phyloP scores from a whole-genome alignment of 2,329 filamentous ascomycete species.

The Esteya vermicola region DNA sequence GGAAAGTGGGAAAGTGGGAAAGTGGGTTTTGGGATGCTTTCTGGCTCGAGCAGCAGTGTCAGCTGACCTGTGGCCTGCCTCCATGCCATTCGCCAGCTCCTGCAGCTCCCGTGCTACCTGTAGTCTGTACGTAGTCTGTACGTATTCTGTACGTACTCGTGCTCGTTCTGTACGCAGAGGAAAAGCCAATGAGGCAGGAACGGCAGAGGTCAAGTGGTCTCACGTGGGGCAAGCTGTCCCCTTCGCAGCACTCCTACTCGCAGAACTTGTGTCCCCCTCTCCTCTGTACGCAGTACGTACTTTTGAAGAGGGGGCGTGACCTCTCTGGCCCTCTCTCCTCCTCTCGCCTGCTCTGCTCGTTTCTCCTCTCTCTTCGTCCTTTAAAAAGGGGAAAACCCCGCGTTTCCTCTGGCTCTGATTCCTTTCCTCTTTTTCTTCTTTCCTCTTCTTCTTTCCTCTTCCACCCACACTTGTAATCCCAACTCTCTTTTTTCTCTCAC shows the following conservation, averaged over 20 bases:
- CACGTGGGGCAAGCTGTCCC: slow-evolving; percentile 3
- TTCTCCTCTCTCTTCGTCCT: background rate
- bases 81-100: too few relatives aligned
- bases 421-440: slow-evolving; percentile 4
- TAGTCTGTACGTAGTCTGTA: too few relatives aligned
- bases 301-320: background rate
- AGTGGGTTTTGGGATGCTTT: too few relatives aligned
- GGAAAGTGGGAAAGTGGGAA: too few relatives aligned
- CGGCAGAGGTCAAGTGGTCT: slow-evolving; percentile 1
- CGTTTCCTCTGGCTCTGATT: too few relatives aligned
- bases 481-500: slow-evolving; percentile 2
- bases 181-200: background rate
- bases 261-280: background rate
- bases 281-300: background rate
- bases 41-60: too few relatives aligned
- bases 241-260: too few relatives aligned
- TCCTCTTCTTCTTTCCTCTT: slow-evolving; percentile 4
- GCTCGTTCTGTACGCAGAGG: background rate
- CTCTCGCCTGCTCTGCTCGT: too few relatives aligned
- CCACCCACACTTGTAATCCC: background rate
- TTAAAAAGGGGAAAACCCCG: slow-evolving; percentile 2
- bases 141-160: too few relatives aligned
- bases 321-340: background rate
- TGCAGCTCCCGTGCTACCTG: too few relatives aligned
- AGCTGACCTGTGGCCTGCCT: too few relatives aligned